These are phyloP conservation scores for Ephemerocybe angulata DNA, from an alignment of 768 basidiomycete species.

Conservation along the genomic window DNA sequence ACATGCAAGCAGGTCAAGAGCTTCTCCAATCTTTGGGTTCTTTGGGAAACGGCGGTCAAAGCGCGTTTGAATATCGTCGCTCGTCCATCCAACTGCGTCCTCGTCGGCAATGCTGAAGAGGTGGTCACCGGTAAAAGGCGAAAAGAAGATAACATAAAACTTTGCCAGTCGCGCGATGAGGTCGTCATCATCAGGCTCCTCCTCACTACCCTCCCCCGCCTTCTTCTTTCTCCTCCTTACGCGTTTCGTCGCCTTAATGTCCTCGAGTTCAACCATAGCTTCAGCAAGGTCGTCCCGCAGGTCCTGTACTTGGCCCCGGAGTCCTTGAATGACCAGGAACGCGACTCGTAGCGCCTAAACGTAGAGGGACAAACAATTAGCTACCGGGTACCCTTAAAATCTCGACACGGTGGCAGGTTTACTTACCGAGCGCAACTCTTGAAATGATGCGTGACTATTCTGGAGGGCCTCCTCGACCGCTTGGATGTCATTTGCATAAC, in stretches of 20 bases:
- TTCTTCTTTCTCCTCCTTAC: not conserved
- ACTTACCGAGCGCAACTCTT: not conserved
- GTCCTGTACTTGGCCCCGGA: not conserved
- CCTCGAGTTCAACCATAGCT: not conserved
- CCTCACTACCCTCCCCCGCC: not conserved
- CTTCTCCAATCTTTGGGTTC: not conserved
- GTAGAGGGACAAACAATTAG: not conserved
- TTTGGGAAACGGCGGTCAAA: not conserved
- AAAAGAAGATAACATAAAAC: not conserved
- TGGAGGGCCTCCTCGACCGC: not conserved
- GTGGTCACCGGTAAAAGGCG: not conserved
- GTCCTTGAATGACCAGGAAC: not conserved
- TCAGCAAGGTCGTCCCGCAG: not conserved
- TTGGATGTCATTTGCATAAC: too few species aligned
- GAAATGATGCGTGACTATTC: not conserved
- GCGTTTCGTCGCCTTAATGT: not conserved
- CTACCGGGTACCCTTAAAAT: not conserved
- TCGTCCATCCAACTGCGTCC: not conserved
- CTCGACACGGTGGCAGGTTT: not conserved
- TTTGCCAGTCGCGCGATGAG: not conserved
- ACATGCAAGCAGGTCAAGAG: not conserved
- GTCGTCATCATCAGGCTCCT: not conserved
- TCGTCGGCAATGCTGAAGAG: not conserved
- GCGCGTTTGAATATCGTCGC: not conserved
- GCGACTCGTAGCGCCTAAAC: not conserved